Percentiles rank a stretch among this genome's conserved stretches.
Conservation (phyloP, 2,329 filamentous ascomycete species). For the Pseudocercospora musae region DNA sequence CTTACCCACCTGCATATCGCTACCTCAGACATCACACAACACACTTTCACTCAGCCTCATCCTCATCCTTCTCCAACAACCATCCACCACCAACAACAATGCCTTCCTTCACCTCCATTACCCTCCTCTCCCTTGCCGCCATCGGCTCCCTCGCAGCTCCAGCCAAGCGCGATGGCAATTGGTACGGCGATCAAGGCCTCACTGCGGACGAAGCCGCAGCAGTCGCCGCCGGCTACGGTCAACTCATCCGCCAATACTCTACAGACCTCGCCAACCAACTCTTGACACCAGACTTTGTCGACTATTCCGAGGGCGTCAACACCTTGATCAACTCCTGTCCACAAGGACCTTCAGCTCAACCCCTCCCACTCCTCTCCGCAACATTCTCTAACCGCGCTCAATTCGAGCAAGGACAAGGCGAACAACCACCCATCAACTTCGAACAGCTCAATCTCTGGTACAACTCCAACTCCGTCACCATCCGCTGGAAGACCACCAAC, state of each 20-base stretch:
- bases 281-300: constrained; percentile 29
- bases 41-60: not conserved
- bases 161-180: constrained; percentile 1
- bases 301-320: constrained; percentile 36
- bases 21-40: not conserved
- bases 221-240: constrained; percentile 30
- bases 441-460: constrained; percentile 30
- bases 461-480: constrained; percentile 29
- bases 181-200: constrained; percentile 21
- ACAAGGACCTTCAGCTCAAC: constrained; percentile 26
- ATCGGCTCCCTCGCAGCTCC: constrained; percentile 9
- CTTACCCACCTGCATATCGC: not conserved
- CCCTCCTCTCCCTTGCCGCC: constrained; percentile 4
- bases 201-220: constrained; percentile 23
- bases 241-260: constrained; percentile 31
- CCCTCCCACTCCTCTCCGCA: constrained; percentile 22
- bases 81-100: constrained; percentile 3
- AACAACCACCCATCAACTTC: constrained; percentile 34
- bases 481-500: constrained; percentile 33
- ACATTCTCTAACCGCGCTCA: constrained; percentile 28
- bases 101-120: constrained; percentile 4
- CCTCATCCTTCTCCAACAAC: not conserved
- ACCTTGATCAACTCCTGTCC: constrained; percentile 34
- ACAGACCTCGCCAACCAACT: constrained; percentile 24
- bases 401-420: constrained; percentile 32